These are phyloP conservation scores for Tremella yokohamensis DNA, from an alignment of 768 basidiomycete genomes.

Conservation along the genomic window DNA sequence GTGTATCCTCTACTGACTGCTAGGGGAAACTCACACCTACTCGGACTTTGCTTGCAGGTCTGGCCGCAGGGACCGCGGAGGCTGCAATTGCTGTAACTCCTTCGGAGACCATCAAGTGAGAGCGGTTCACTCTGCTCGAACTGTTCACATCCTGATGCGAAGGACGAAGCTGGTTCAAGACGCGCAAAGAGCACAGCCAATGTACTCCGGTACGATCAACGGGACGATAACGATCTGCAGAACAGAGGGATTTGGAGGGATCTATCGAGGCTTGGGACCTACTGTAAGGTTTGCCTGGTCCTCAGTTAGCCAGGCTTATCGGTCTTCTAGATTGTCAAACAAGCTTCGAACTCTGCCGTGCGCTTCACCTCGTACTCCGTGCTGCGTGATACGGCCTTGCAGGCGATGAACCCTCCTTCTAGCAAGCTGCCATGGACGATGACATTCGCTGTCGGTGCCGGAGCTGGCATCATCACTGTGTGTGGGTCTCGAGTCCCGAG, in stretches of 20 bases:
- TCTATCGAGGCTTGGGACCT: constrained; percentile 81
- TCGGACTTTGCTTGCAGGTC: constrained; percentile 67
- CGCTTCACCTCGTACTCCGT: constrained; percentile 89
- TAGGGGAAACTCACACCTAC: constrained; percentile 90
- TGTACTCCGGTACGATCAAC: constrained; percentile 77
- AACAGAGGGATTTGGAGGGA: constrained; percentile 69
- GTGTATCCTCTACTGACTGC: too few relatives aligned
- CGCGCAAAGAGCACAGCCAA: constrained; percentile 71
- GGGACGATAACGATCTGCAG: constrained; percentile 73
- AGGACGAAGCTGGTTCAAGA: constrained; percentile 96
- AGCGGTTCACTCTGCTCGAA: constrained; percentile 4
- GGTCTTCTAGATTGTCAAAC: constrained; percentile 74
- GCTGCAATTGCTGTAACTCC: constrained; percentile 93
- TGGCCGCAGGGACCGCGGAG: constrained; percentile 80
- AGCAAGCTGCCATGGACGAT: constrained; percentile 71
- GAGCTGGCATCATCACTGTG: constrained; percentile 87
- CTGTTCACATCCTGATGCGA: neutral
- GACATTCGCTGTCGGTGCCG: constrained; percentile 72
- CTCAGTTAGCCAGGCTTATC: neutral
- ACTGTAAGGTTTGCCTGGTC: constrained; percentile 61
- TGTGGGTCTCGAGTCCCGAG: constrained; percentile 55
- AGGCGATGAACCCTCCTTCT: constrained; percentile 71
- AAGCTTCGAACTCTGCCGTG: constrained; percentile 90
- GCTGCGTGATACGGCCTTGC: constrained; percentile 73
- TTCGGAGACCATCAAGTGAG: constrained; percentile 92